A percentile compares a stretch with the other conserved stretches of the same genome.
Evolutionary conservation across 1,139 yeast species (phyloP).

Genomic region (Kodamaea plutei): DNA sequence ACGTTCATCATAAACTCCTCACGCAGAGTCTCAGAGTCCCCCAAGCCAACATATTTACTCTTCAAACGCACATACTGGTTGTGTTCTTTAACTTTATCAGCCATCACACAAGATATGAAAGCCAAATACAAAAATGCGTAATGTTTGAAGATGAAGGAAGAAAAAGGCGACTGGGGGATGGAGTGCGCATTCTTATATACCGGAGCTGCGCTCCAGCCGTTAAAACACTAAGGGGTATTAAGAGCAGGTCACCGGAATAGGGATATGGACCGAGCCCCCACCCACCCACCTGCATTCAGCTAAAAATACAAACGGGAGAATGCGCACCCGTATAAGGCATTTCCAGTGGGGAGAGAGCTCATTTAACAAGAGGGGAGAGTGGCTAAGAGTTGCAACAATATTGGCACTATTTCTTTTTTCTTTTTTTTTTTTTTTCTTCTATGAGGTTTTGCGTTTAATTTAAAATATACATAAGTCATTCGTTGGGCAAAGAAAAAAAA

Average conservation of each 20-base stretch:
- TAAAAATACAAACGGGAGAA: too few species aligned
- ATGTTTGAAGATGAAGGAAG: too few species aligned
- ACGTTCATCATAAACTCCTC: slow-evolving; percentile 55
- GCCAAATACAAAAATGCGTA: not conserved
- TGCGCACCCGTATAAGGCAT: too few species aligned
- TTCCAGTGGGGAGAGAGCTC: too few species aligned
- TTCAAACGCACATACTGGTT: slow-evolving; percentile 60
- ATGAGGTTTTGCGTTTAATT: too few species aligned
- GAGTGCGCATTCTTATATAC: slow-evolving; percentile 2
- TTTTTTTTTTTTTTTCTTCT: not conserved
- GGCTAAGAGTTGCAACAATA: not conserved
- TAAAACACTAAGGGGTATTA: slow-evolving; percentile 2
- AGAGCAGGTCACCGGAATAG: too few species aligned
- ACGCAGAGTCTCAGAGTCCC: slow-evolving; percentile 63
- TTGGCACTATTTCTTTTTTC: not conserved
- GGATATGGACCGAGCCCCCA: too few species aligned
- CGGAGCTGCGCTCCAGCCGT: slow-evolving; percentile 1
- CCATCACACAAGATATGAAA: slow-evolving; percentile 31
- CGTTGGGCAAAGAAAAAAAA: too few species aligned
- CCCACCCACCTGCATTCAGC: too few species aligned
- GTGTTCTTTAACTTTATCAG: slow-evolving; percentile 66
- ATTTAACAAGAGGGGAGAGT: slow-evolving; percentile 5
- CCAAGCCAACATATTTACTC: slow-evolving; percentile 64
- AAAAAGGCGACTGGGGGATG: not conserved
- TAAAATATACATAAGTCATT: too few species aligned